Evolutionary conservation across 2,329 filamentous ascomycete genomes (phyloP), one percentile per base, ranked within the genome.

Genomic region (Albophoma yamanashiensis): DNA sequence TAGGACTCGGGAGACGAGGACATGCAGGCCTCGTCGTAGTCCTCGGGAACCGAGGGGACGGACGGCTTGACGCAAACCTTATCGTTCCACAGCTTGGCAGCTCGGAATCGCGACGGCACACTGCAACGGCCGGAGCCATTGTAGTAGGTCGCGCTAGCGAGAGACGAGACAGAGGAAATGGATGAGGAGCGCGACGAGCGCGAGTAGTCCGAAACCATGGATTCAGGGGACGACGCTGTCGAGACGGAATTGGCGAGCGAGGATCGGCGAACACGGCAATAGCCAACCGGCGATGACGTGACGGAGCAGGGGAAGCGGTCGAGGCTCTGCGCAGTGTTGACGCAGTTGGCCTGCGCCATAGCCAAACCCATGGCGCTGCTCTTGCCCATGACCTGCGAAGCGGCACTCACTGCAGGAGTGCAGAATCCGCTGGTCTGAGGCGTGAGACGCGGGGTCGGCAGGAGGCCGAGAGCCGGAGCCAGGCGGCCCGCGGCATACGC

Each of bases 161-260:
- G 74, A 61, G 82, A 84, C 65, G 83, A 85, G 67, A 82, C 78
- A 68, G 83, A 85, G 60, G 83, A 86, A 73, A 85, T 83, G 22
- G 84, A 87, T 69, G 84, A 86, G 58, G 83, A 85, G 70, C 83
- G 82, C 64, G 84, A 87, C 63, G 83, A 79, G 62, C 79, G 79
- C 61, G 81, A 86, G 60, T 78, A 76, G 68, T 87, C 85, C 61
- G 85, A 87, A 55, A 87, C 74, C 84, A 87, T 87, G 59, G 85
- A 87, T 68, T 87, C 84, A 63, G 85, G 85, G 36, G 85, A 87
- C 61, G 85, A 87, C 40, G 81, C 80, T 38, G 82, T 82, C 34
- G 84, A 87, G 65, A 84, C 75, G 22, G 84, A 85, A 68, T 80
- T 85, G 69, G 83, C 84, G 62, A 87, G 79, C 20, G 84, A 87